Percentiles rank a stretch among this genome's conserved stretches.
phyloP scores from a whole-genome alignment of 2,329 filamentous ascomycete species.

The Penicillium brasilianum region DNA sequence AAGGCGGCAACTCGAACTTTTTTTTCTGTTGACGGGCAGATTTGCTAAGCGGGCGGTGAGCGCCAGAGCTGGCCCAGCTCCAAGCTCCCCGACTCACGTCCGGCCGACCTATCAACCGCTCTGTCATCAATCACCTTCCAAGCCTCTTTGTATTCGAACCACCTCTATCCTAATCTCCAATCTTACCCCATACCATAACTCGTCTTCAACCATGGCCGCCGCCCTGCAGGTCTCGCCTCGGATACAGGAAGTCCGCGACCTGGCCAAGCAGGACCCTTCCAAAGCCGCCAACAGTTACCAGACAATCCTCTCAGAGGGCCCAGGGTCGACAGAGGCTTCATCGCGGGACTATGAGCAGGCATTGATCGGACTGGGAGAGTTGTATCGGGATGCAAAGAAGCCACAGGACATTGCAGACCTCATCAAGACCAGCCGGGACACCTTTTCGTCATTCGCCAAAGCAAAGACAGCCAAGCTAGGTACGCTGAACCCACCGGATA shows the following conservation, averaged over 20 bases:
- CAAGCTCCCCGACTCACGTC: conserved; percentile 33
- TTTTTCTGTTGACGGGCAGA: conserved; percentile 40
- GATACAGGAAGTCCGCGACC: conserved; percentile 87
- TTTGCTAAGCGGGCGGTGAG: conserved; percentile 43
- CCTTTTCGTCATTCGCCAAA: conserved; percentile 95
- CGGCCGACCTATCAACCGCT: conserved; percentile 23
- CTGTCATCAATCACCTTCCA: conserved; percentile 21
- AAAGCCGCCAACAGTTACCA: conserved; percentile 90
- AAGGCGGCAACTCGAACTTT: conserved; percentile 33
- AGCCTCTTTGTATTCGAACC: conserved; percentile 9
- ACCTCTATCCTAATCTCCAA: background rate
- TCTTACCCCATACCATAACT: conserved; percentile 2
- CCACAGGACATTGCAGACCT: conserved; percentile 85
- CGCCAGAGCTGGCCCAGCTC: conserved; percentile 35
- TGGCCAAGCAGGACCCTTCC: conserved; percentile 77
- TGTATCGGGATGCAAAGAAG: conserved; percentile 83
- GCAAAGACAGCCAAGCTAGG: conserved; percentile 98
- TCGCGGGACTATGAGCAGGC: conserved; percentile 91
- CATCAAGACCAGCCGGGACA: conserved; percentile 85
- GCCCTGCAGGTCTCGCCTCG: conserved; percentile 61
- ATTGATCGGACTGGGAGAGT: conserved; percentile 84
- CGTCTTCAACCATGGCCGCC: conserved; percentile 51
- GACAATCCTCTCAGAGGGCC: conserved; percentile 83
- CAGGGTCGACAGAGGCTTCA: conserved; percentile 82
- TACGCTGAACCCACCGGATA: conserved; percentile 54